phyloP scores from a whole-genome alignment of 202 grass and related monocot species.

The Panicum virgatum region DNA sequence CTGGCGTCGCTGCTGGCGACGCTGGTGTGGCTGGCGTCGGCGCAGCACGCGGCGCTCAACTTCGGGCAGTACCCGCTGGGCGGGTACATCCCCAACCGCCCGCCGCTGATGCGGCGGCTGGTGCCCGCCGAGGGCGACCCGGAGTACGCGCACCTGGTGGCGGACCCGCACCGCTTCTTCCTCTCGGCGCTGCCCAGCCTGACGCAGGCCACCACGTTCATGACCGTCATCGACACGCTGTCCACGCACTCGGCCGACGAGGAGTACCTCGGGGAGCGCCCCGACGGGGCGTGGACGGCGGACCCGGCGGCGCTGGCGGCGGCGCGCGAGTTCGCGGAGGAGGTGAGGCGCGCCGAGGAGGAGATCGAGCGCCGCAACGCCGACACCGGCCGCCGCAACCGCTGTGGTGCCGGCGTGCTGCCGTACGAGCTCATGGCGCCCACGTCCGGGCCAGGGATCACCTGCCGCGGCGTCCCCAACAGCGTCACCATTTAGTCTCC shows the following conservation, averaged over 20 bases:
- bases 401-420: constrained; percentile 80
- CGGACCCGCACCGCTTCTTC: constrained; percentile 79
- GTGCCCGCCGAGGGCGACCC: constrained; percentile 71
- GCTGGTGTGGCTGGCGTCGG: constrained; percentile 84
- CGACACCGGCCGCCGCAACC: constrained; percentile 51
- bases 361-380: constrained; percentile 72
- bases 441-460: constrained; percentile 68
- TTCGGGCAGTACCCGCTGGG: constrained; percentile 96
- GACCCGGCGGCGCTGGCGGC: constrained; percentile 55
- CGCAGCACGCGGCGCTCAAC: constrained; percentile 93
- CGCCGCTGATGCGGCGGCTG: constrained; percentile 83
- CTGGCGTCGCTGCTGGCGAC: constrained; percentile 70
- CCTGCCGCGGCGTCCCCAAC: constrained; percentile 84
- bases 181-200: constrained; percentile 85
- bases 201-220: constrained; percentile 84
- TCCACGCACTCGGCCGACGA: constrained; percentile 95
- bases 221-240: constrained; percentile 97
- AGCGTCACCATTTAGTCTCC: constrained; percentile 66
- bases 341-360: constrained; percentile 61
- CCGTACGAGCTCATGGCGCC: constrained; percentile 90
- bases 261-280: constrained; percentile 83
- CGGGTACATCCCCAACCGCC: constrained; percentile 89
- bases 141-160: constrained; percentile 61
- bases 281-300: constrained; percentile 72
- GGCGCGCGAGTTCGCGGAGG: constrained; percentile 55